Evolutionary conservation across 2,329 filamentous ascomycete genomes (phyloP), one percentile per base, ranked within the genome.

Genomic region (Dendrostoma leiphaemia): DNA sequence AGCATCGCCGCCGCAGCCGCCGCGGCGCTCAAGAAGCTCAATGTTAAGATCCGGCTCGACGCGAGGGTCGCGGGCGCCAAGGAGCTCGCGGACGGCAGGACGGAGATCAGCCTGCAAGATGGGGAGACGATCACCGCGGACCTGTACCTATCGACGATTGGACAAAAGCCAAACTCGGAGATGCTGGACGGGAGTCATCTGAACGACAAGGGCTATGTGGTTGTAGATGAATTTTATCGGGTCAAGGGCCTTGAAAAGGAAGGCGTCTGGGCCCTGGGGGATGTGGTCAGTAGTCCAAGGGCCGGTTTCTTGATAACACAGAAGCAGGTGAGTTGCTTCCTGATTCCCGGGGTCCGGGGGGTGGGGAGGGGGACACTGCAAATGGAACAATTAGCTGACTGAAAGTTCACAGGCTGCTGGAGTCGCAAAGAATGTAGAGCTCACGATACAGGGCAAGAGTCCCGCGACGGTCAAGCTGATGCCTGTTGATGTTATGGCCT

Each of bases 131-230:
- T 84, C 56, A 60, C 68, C 7, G 81, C 80, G 2, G 82, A 85
- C 61, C 56, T 81, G n/a, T 82, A 82, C 65, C 69, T 85, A 23
- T 75, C 81, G 6, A 81, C 81, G 4, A 75, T 77, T 61, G 83
- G 83, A 29, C 66, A 83, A 37, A 63, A 70, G 19, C 78, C 82
- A 41, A 85, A 85, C 66, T 76, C 78, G 5, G 75, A 76, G 37
- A 84, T 75, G 64, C 60, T 85, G 4, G 75, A 78, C 1, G 64
- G 61, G 4, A 62, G 65, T 38, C 67, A 78, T 55, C 70, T 83
- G 6, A 74, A 71, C 19, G 70, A 73, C 19, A 67, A 64, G 46
- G 74, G 72, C 50, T 77, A 74, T 56, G 74, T 78, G 49, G 66
- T 72, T 13, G 74, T 81, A 2, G 79, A 85, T 61, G 77, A 80